These are phyloP conservation scores for Lumnitzera littorea DNA, from an alignment of 345 rosid genomes.

Conservation along the genomic window DNA sequence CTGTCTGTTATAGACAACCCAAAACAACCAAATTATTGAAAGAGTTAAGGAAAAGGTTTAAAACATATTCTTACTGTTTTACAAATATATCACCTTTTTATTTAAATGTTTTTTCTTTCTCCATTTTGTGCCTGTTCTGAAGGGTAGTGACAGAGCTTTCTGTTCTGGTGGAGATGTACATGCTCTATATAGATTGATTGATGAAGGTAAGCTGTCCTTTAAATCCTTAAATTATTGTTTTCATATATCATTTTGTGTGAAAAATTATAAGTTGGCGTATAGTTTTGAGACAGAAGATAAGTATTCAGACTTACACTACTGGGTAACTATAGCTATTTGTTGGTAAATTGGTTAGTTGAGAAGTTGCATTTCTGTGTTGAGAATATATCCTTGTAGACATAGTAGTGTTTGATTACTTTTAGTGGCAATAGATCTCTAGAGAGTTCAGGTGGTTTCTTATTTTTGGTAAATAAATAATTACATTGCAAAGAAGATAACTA, in stretches of 20 bases:
- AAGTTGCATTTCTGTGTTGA: not conserved
- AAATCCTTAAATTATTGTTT: not conserved
- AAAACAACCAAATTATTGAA: conserved; percentile 1
- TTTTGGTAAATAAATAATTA: too few relatives aligned
- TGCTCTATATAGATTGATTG: conserved; percentile 43
- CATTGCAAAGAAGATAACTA: too few relatives aligned
- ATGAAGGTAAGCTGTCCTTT: conserved; percentile 40
- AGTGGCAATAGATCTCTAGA: too few relatives aligned
- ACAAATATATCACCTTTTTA: not conserved
- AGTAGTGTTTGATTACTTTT: too few relatives aligned
- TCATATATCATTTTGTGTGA: not conserved
- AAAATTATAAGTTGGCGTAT: not conserved
- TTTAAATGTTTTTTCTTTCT: not conserved
- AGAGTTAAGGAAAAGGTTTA: too few relatives aligned
- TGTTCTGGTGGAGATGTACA: conserved; percentile 80
- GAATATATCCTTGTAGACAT: too few relatives aligned
- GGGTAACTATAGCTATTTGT: not conserved
- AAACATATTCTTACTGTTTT: too few relatives aligned
- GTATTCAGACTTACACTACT: not conserved
- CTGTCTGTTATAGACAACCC: too few relatives aligned
- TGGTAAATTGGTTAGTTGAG: not conserved
- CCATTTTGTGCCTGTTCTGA: conserved; percentile 23
- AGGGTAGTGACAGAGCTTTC: conserved; percentile 84
- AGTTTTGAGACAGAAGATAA: not conserved
- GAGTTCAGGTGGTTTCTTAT: too few relatives aligned